phyloP scores from a whole-genome alignment of 1,284 basidiomycete genomes.

The Phellinidium pouzarii region DNA sequence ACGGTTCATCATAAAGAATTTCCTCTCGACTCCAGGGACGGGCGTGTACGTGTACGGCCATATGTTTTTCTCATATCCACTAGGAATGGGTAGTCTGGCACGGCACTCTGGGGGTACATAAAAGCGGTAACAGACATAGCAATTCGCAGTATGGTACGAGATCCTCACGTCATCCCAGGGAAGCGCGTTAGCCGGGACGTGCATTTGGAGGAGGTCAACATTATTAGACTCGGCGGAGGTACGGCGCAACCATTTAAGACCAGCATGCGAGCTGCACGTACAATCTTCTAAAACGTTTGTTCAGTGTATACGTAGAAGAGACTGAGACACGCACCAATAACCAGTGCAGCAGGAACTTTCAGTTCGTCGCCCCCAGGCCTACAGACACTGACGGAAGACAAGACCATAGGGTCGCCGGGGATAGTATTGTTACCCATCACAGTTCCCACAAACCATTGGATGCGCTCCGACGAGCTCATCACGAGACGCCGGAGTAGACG shows the following conservation, averaged over 20 bases:
- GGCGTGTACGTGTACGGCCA: conserved; percentile 16
- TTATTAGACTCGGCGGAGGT: background rate
- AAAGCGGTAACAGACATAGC: conserved; percentile 8
- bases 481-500: conserved; percentile 15
- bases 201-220: background rate
- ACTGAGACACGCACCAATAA: conserved; percentile 10
- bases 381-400: conserved; percentile 3
- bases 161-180: conserved; percentile 5
- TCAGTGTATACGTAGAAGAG: too few species aligned
- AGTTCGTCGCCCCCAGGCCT: background rate
- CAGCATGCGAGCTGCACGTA: conserved; percentile 16
- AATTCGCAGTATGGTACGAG: conserved; percentile 5
- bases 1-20: conserved; percentile 1
- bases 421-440: conserved; percentile 1
- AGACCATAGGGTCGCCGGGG: background rate
- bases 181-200: background rate
- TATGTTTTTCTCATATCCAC: conserved; percentile 8
- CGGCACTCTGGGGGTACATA: conserved; percentile 10
- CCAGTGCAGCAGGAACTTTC: conserved; percentile 3
- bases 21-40: background rate
- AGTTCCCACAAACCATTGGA: conserved; percentile 10
- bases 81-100: conserved; percentile 9
- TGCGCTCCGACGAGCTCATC: conserved; percentile 4
- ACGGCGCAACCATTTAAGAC: conserved; percentile 16
- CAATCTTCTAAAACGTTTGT: conserved; percentile 11